Evolutionary conservation across 2,329 filamentous ascomycete genomes (phyloP), one percentile per base, ranked within the genome.

Genomic region (Periconia sp.): DNA sequence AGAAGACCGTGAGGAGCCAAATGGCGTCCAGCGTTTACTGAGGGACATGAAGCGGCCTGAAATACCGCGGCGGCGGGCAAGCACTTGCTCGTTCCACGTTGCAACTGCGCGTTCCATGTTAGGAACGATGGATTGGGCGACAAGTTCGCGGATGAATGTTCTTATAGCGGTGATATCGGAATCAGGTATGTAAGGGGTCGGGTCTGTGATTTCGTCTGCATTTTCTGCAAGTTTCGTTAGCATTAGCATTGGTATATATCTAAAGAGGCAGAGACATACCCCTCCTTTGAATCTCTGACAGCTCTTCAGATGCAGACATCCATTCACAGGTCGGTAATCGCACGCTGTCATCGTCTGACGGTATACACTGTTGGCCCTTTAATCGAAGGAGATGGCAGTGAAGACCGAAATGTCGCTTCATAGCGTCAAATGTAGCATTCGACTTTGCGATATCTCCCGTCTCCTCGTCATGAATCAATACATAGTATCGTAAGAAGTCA

Each of bases 341-440:
- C 57, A 90, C 83, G 61, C 89, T 92, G 63, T 97, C 92, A 65
- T 96, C 92, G 67, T 97, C 94, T 1, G 90, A 92, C 50, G 92
- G 84, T 24, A 89, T 86, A 68, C 90, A 92, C 64, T 91, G 88
- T 25, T 84, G 87, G 60, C 89, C 95, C 56, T 92, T 83, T 36
- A 99, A 75, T 51, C 95, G 80, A 23, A 99, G 77, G 9, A 99
- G 78, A 71, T 99, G 94, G 65, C 94, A 99, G 70, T 99, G 92
- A 34, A 97, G 76, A 2, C 94, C 94, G 52, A 99, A 89, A 71
- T 96, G 90, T n/a, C 94, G 85, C 72, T 97, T 99, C 95, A 99
- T 99, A 69, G 96, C 90, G 58, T 99, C 94, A 69, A 96, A 99
- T 19, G 97, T 77, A 13, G 85, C 83, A 69, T 92, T 92, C 10